Base-by-base conservation (phyloP, 495 filamentous ascomycete genomes). In the Penicillium pulvis region DNA sequence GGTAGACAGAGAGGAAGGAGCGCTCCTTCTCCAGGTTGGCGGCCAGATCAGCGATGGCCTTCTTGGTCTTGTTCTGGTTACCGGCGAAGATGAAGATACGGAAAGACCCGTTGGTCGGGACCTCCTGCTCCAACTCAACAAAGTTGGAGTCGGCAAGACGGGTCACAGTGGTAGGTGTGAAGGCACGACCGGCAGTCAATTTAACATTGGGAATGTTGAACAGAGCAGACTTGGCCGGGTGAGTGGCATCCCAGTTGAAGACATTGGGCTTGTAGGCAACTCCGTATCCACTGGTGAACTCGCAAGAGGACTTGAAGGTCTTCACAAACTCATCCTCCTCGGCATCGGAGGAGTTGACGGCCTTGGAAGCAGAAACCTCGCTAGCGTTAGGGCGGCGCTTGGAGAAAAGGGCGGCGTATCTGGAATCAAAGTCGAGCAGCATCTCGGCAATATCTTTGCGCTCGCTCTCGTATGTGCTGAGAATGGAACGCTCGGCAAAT, bases 61-160 rank as follows among this genome's bases (percentile, higher is more conserved):
- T 77, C 55, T 75, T 71, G 17, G 84, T 87, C 51, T 74, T 72
- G 11, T 71, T 61, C 55, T 87, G 89, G 31, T 81, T 82, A 57
- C 92, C 92, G 43, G 84, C 90, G 64, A 95, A 94, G 59, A 96
- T 67, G 66, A 90, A 95, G 65, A 96, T 81, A 33, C 91, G 84
- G 82, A 92, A 96, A 10, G 91, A 85, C 55, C 92, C 91, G 72
- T 95, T 95, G 51, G 90, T 78, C 0, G 92, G 92, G 51, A 96
- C 80, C 58, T 93, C 90, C 72, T 96, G 91, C 74, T 96, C 92
- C 41, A 96, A 75, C 62, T 94, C 88, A 14, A 93, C 90, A 24
- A 89, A 82, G 76, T 94, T 95, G 65, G 90, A 86, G 67, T 96
- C 92, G 4, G 87, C 85, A 28, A 95, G 87, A 35, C 92, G 83